Conservation (phyloP, 1,284 basidiomycete species). For the Cutaneotrichosporon sp. region DNA sequence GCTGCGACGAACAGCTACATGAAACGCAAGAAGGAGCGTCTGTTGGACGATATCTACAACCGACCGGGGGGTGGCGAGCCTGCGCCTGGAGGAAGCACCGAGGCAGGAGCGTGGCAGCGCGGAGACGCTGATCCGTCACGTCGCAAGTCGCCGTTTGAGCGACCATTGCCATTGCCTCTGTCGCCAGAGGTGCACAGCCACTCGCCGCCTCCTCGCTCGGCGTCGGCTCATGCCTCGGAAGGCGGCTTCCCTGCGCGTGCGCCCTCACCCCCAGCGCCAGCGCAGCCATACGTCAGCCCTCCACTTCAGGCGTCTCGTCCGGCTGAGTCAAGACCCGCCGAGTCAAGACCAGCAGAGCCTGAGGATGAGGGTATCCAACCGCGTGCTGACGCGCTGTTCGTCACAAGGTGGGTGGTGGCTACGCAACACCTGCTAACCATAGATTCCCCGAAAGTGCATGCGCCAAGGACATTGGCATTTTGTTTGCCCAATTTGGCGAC, state of each 20-base stretch:
- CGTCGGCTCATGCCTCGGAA: background rate
- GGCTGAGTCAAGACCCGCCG: no score
- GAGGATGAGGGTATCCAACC: conserved; percentile 22
- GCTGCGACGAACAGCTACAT: conserved; percentile 42
- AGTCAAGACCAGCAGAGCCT: background rate
- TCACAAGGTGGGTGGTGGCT: conserved; percentile 33
- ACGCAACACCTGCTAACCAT: background rate
- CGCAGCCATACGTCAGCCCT: no score
- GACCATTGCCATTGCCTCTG: conserved; percentile 22
- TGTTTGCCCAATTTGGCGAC: conserved; percentile 46
- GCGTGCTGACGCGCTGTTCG: conserved; percentile 34
- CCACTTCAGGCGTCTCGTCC: no score
- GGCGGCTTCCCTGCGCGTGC: background rate
- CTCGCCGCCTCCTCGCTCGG: background rate
- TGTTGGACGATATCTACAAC: conserved; percentile 30
- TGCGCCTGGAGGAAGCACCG: conserved; percentile 30
- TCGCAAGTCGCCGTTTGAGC: conserved; percentile 32
- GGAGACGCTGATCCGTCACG: conserved; percentile 42
- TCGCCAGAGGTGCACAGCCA: background rate
- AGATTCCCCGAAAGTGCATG: conserved; percentile 43
- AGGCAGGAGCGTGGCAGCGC: conserved; percentile 42
- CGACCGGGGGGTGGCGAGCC: conserved; percentile 36
- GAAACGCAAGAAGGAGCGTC: conserved; percentile 38
- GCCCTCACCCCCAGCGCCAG: background rate
- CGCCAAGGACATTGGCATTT: conserved; percentile 44